These are phyloP conservation scores for Tinospora cordifolia DNA, from an alignment of 164 flowering plant genomes.

Conservation along the genomic window DNA sequence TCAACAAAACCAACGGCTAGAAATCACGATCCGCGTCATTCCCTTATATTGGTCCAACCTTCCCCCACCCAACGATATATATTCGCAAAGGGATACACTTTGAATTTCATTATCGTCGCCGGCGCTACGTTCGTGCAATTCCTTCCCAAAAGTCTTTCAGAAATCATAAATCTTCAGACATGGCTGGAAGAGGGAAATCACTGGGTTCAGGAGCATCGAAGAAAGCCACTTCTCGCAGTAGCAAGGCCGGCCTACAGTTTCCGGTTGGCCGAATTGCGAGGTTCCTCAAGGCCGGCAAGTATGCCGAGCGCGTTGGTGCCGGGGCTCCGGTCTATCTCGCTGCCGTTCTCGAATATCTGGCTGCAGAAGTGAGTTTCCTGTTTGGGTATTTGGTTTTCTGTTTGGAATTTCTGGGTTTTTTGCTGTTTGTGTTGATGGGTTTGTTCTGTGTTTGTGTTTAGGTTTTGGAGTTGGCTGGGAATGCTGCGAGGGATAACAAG, in stretches of 20 bases:
- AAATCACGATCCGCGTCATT: conserved; percentile 20
- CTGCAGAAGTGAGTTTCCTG: conserved; percentile 13
- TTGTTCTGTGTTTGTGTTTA: conserved; percentile 2
- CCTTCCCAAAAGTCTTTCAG: background rate
- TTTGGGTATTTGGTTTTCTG: background rate
- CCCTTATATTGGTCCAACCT: conserved; percentile 11
- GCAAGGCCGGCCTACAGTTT: conserved; percentile 22
- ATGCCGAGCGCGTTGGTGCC: conserved; percentile 22
- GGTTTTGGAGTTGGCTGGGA: conserved; percentile 48
- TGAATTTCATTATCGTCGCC: background rate
- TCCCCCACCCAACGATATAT: conserved; percentile 9
- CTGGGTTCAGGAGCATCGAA: conserved; percentile 18
- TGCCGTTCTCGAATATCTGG: conserved; percentile 21
- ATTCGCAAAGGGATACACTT: background rate
- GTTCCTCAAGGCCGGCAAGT: conserved; percentile 22
- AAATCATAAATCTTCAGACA: background rate
- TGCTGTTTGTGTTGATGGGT: background rate
- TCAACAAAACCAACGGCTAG: conserved; percentile 1
- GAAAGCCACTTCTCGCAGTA: conserved; percentile 19
- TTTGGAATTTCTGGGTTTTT: background rate
- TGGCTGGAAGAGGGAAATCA: conserved; percentile 24
- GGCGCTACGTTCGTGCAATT: background rate
- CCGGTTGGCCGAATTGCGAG: conserved; percentile 19
- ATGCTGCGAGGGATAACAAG: conserved; percentile 50
- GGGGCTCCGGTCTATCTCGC: conserved; percentile 24